Conservation (phyloP, 1,139 yeast species). For the Geotrichum fermentans region DNA sequence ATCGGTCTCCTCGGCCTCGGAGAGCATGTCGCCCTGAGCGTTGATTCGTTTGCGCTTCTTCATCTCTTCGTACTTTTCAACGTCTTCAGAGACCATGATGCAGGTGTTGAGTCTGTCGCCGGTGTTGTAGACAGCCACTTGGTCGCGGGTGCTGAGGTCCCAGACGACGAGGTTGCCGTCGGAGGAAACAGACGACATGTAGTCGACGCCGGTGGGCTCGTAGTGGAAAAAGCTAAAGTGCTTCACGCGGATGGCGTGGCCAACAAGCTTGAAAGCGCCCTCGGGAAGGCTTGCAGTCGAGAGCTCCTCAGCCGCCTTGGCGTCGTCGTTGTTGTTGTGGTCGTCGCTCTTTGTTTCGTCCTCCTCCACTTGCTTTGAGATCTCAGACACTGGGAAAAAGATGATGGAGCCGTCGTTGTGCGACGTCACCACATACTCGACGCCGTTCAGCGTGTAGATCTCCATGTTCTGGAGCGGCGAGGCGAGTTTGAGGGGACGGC, state of each 20-base stretch:
- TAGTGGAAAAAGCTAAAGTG: constrained; percentile 57
- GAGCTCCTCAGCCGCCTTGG: constrained; percentile 34
- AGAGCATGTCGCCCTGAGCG: constrained; percentile 40
- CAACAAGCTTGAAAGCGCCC: constrained; percentile 50
- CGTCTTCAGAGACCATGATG: constrained; percentile 66
- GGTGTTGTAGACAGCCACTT: constrained; percentile 82
- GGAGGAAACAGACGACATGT: constrained; percentile 77
- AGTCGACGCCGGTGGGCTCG: constrained; percentile 37
- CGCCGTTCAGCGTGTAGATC: constrained; percentile 36
- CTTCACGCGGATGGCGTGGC: constrained; percentile 83
- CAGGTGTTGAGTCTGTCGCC: constrained; percentile 94
- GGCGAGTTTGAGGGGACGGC: constrained; percentile 45
- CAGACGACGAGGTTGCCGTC: constrained; percentile 92
- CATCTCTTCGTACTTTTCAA: constrained; percentile 71
- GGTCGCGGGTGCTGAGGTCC: constrained; percentile 68
- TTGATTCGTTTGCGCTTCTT: constrained; percentile 48
- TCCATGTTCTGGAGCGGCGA: constrained; percentile 69
- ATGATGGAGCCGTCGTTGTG: constrained; percentile 67
- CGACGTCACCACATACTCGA: constrained; percentile 62
- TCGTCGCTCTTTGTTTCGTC: too few species aligned
- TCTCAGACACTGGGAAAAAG: constrained; percentile 44
- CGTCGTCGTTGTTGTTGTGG: too few species aligned
- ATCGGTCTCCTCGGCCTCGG: constrained; percentile 53
- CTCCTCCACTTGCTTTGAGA: constrained; percentile 30
- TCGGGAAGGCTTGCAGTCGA: constrained; percentile 26